These are phyloP conservation scores for Dictyostelium firmibasis DNA, from an alignment of 78 protist genomes.

Conservation along the genomic window DNA sequence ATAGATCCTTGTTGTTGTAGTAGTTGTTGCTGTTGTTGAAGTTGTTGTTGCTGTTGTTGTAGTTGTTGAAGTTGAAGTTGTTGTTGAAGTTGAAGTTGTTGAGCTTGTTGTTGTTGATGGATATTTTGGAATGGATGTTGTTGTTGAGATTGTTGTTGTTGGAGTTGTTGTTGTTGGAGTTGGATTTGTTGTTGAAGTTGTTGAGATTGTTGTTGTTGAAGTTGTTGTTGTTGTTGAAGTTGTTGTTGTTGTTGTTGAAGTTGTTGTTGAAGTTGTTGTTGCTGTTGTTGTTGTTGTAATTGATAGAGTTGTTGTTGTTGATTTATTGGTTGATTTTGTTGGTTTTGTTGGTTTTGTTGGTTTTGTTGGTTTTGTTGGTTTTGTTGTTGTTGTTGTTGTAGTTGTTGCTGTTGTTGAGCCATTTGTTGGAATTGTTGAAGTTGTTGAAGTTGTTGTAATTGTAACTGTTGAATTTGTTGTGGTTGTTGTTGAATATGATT, in stretches of 20 bases:
- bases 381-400: neutral
- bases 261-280: neutral
- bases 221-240: neutral
- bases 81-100: neutral
- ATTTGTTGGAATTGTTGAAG: slow-evolving; percentile 10
- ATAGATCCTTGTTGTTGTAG: neutral
- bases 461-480: neutral
- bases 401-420: slow-evolving; percentile 2
- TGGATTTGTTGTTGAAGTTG: neutral
- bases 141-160: neutral
- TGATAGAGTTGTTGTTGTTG: neutral
- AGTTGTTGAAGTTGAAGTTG: slow-evolving; percentile 17
- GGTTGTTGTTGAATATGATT: neutral
- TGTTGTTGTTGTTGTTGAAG: neutral
- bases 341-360: neutral
- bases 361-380: neutral
- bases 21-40: neutral
- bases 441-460: neutral
- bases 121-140: slow-evolving; percentile 28
- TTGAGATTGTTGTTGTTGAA: neutral
- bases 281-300: neutral
- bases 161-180: neutral
- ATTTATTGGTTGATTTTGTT: neutral
- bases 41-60: neutral
- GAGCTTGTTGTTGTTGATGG: neutral